phyloP scores from a whole-genome alignment of 305 asterid species.

The Fraxinus floribunda region DNA sequence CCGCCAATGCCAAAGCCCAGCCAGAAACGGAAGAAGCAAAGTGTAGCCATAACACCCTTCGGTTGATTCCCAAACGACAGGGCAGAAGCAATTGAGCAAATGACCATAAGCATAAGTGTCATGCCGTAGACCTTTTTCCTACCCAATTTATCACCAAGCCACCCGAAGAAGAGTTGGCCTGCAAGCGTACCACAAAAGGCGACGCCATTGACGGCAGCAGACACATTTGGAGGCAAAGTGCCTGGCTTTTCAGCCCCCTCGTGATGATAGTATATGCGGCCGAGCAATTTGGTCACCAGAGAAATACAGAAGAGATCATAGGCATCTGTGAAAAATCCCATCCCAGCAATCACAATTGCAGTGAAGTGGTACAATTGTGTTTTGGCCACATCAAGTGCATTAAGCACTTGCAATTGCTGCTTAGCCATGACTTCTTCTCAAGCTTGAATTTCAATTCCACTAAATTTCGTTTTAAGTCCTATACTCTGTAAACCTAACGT shows the following conservation, averaged over 20 bases:
- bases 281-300: background rate
- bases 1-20: constrained; percentile 22
- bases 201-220: background rate
- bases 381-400: background rate
- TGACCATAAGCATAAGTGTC: constrained; percentile 18
- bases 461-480: too few species aligned
- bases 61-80: constrained; percentile 10
- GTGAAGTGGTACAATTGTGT: constrained; percentile 10
- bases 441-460: background rate
- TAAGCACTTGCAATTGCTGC: background rate
- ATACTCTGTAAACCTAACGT: background rate
- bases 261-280: constrained; percentile 2
- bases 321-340: constrained; percentile 16
- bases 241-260: background rate
- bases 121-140: background rate
- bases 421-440: background rate
- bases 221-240: background rate
- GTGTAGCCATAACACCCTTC: constrained; percentile 17
- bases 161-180: background rate
- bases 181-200: background rate
- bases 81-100: constrained; percentile 16
- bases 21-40: constrained; percentile 25
- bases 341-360: constrained; percentile 14
- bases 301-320: constrained; percentile 1
- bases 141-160: background rate